phyloP scores from a whole-genome alignment of 148 eudicot species.

The Arbutus unedo region DNA sequence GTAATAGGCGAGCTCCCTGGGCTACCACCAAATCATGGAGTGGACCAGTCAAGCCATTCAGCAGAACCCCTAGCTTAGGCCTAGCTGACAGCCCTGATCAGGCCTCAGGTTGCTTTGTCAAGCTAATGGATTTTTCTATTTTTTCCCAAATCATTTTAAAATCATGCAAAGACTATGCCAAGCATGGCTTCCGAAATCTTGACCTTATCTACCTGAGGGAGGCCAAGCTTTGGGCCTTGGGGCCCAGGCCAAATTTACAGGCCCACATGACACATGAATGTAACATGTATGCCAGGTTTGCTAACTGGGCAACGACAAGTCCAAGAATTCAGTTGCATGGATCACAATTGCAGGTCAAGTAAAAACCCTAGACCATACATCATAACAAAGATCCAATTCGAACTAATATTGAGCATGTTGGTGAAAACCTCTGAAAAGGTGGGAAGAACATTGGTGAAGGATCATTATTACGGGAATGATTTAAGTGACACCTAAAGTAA shows the following conservation, averaged over 20 bases:
- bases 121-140: neutral
- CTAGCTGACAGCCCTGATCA: neutral
- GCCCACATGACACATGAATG: no score
- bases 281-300: no score
- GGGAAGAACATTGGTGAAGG: no score
- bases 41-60: neutral
- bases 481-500: no score
- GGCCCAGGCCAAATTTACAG: no score
- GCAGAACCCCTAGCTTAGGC: neutral
- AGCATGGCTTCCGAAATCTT: neutral
- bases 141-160: neutral
- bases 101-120: neutral
- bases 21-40: neutral
- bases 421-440: no score
- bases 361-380: no score
- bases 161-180: neutral
- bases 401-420: no score
- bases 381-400: no score
- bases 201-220: neutral
- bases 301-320: neutral
- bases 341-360: neutral
- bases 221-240: neutral
- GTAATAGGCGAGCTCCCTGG: neutral
- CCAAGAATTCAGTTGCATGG: neutral
- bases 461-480: no score